Evolutionary conservation across 2,329 filamentous ascomycete species (phyloP).

Genomic region (Ophiostoma angusticollis): DNA sequence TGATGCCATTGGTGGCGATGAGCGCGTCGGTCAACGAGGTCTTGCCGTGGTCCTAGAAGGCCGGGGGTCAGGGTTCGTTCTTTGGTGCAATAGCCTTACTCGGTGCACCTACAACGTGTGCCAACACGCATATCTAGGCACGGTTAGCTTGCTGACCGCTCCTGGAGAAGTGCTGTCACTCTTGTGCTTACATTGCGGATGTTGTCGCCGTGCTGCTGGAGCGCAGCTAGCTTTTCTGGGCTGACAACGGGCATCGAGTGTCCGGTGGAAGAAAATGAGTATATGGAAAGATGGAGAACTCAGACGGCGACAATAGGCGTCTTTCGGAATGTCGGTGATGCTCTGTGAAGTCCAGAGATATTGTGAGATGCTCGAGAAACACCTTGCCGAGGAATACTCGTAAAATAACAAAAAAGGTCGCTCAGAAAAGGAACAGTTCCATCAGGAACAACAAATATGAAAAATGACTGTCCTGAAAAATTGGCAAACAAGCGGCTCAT

Average conservation of each 20-base stretch:
- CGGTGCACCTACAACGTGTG: slow-evolving; percentile 55
- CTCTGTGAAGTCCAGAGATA: no score
- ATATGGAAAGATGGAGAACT: not conserved
- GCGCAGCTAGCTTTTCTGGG: slow-evolving; percentile 76
- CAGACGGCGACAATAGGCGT: no score
- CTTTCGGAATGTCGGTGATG: no score
- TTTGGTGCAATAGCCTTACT: not conserved
- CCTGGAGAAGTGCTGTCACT: no score
- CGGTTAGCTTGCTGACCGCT: not conserved
- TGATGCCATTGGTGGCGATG: slow-evolving; percentile 97
- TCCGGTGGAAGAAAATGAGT: not conserved
- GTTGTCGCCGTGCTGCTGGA: slow-evolving; percentile 78
- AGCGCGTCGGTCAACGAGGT: slow-evolving; percentile 93
- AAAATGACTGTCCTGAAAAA: no score
- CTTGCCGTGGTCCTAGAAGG: slow-evolving; percentile 73
- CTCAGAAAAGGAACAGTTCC: no score
- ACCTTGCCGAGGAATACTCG: no score
- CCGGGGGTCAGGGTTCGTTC: not conserved
- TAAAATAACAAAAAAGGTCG: no score
- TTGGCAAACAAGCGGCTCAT: no score
- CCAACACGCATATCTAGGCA: slow-evolving; percentile 78
- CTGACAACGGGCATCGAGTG: slow-evolving; percentile 73
- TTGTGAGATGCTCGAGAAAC: no score
- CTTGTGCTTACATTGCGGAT: slow-evolving; percentile 76
- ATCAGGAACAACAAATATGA: no score